Base-by-base conservation (phyloP, 306 rosid species). In the Gastrolobium villosum region DNA sequence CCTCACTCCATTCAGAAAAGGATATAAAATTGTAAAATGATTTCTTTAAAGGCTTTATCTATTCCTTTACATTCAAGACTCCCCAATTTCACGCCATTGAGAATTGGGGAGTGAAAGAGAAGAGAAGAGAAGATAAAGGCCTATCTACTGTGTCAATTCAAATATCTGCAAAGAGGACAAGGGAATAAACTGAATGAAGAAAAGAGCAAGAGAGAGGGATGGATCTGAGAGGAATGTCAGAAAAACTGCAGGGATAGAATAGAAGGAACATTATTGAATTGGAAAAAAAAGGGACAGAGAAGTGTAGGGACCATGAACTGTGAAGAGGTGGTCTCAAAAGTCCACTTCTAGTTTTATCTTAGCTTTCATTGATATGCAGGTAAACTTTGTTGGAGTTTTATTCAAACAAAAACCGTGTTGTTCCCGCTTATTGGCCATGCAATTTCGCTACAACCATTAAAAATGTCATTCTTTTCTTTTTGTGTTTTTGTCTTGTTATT, bases 21-120 rank as follows among this genome's bases (percentile, higher is more conserved):
- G 63, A 65, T 32, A 20, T 15, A 56, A 3, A 26, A 11, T 52
- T 46, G 49, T 20, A 76, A 68, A 55, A 66, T 6, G 7, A 37
- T 48, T 57, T 53, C 36, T 34, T 70, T 48, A 60, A 31, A 55
- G 41, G 11, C 36, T 20, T 20, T 66, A 71, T 79, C 45, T 65
- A 65, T 77, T 77, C 50, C 88, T 85, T 88, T 67, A 85, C 83
- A 63, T 83, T 56, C 82, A 84, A 87, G 76, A 77, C 56, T 59
- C 81, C 85, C 78, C 84, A 83, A 79, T 68, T 80, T 90, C 76
- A 90, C 89, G 92, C 91, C 85, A 90, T 35, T 13, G 41, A 20
- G 67, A 30, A 13, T 34, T 48, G 63, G 10, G 53, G 15, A 13
- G 65, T 14, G 70, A 4, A 40, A 31, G 5, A 40, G 6, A 35